These are phyloP conservation scores for Malania oleifera DNA, from an alignment of 164 flowering plant genomes.

Conservation along the genomic window DNA sequence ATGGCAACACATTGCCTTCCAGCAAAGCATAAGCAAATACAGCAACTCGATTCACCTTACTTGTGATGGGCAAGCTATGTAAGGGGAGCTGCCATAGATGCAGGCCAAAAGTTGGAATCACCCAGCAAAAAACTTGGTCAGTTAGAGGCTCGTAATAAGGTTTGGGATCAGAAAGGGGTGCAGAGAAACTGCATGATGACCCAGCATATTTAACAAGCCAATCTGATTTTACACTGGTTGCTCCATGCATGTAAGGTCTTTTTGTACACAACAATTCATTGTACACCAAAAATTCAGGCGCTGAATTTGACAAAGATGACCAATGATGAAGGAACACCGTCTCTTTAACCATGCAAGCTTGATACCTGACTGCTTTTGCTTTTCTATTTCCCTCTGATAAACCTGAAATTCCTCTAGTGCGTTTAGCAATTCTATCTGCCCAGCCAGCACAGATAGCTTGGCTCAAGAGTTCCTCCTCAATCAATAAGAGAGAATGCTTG, in stretches of 20 bases:
- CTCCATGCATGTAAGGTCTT: conserved; percentile 90
- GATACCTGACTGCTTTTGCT: conserved; percentile 51
- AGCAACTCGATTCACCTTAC: conserved; percentile 33
- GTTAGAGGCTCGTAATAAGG: conserved; percentile 58
- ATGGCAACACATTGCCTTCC: conserved; percentile 81
- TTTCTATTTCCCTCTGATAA: conserved; percentile 41
- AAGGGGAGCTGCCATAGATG: conserved; percentile 76
- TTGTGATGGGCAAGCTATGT: conserved; percentile 42
- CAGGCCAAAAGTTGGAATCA: conserved; percentile 62
- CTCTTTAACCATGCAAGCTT: conserved; percentile 72
- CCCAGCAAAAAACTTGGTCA: conserved; percentile 61
- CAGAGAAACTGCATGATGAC: conserved; percentile 62
- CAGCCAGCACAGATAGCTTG: conserved; percentile 97
- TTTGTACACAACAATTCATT: conserved; percentile 63
- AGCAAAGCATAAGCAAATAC: conserved; percentile 80
- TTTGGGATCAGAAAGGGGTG: conserved; percentile 63
- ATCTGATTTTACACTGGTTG: conserved; percentile 67
- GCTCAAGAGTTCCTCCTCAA: conserved; percentile 74
- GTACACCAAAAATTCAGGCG: conserved; percentile 85
- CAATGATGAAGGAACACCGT: conserved; percentile 69
- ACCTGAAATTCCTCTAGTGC: conserved; percentile 31
- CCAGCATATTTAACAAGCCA: conserved; percentile 76
- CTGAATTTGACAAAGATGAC: conserved; percentile 58
- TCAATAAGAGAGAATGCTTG: conserved; percentile 43
- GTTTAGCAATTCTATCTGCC: conserved; percentile 90